Evolutionary conservation across 495 filamentous ascomycete genomes (phyloP).

Genomic region (Mytilinidion resinicola): DNA sequence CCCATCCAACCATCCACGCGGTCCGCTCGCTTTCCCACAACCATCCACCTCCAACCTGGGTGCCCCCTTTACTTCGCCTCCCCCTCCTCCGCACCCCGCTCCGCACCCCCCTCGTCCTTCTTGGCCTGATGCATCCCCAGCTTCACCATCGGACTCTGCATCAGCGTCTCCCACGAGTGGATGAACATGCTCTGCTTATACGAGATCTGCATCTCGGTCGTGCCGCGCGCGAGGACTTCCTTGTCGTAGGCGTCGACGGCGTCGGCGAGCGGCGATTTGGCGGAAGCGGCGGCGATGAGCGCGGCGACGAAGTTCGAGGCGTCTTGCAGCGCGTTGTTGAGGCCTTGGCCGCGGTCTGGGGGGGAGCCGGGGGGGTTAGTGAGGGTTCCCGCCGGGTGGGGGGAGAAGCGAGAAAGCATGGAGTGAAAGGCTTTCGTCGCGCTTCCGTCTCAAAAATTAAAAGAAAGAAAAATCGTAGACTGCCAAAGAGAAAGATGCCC

Average conservation of each 20-base stretch:
- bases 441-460: too few relatives aligned
- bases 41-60: too few relatives aligned
- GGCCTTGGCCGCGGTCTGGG: constrained; percentile 13
- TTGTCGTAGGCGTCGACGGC: constrained; percentile 12
- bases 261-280: not conserved
- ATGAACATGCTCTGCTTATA: constrained; percentile 12
- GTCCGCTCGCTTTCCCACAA: too few relatives aligned
- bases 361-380: not conserved
- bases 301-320: constrained; percentile 2
- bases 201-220: constrained; percentile 13
- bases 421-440: too few relatives aligned
- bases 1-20: too few relatives aligned
- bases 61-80: not conserved
- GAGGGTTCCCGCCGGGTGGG: too few relatives aligned
- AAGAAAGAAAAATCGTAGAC: not conserved
- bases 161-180: constrained; percentile 15
- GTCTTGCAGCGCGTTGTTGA: constrained; percentile 19
- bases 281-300: not conserved
- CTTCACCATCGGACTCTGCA: constrained; percentile 17
- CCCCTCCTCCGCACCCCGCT: not conserved
- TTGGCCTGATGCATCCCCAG: constrained; percentile 16
- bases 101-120: constrained; percentile 1
- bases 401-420: too few relatives aligned
- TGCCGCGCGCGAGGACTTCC: constrained; percentile 18
- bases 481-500: too few relatives aligned